Percentiles rank a stretch among this genome's conserved stretches.
phyloP scores from a whole-genome alignment of 495 filamentous ascomycete genomes.

The Apiosordaria backusii region DNA sequence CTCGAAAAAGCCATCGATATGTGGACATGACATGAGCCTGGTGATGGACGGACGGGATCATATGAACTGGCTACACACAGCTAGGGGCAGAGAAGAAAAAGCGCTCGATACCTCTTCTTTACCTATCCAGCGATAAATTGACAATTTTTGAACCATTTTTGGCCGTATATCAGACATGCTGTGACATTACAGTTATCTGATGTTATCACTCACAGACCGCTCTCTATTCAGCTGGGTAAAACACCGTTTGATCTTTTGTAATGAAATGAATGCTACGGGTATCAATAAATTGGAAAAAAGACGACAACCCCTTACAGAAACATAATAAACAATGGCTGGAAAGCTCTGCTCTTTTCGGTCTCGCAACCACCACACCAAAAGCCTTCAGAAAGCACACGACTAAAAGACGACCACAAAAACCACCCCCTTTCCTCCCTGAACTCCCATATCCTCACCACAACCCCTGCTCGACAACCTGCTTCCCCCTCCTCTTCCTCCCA shows the following conservation, averaged over 20 bases:
- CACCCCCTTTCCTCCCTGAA: not conserved
- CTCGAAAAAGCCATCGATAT: no score
- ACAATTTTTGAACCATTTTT: not conserved
- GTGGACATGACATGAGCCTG: not conserved
- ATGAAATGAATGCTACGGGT: not conserved
- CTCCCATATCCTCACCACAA: conserved; percentile 19
- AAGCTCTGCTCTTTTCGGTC: no score
- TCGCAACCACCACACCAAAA: not conserved
- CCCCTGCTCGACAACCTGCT: conserved; percentile 9
- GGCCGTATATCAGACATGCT: not conserved
- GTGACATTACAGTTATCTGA: no score
- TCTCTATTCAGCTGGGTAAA: not conserved
- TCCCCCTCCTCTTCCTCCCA: conserved; percentile 18
- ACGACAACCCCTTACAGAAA: not conserved
- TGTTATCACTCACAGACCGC: not conserved
- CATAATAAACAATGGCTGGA: no score
- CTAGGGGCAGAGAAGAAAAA: not conserved
- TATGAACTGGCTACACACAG: not conserved
- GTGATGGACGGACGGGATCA: not conserved
- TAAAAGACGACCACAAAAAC: no score
- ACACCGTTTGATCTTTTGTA: not conserved
- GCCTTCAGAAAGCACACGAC: no score
- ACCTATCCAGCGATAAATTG: not conserved
- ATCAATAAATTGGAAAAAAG: not conserved
- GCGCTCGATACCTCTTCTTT: not conserved